Conservation (phyloP, 805 yeast genomes). For the Hanseniaspora lindneri region DNA sequence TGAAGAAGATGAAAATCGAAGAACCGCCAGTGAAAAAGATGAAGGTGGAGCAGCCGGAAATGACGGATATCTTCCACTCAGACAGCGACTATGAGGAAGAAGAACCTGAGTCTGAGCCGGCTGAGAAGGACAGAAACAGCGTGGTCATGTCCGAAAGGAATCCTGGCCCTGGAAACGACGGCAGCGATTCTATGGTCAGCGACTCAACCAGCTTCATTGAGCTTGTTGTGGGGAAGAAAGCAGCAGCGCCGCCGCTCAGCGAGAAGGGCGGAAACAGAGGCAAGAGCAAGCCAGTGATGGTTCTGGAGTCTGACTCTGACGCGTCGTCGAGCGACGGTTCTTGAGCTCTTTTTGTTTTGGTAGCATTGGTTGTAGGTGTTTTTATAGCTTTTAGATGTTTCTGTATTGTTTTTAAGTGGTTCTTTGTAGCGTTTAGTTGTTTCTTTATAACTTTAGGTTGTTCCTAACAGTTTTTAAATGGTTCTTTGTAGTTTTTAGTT, state of each 20-base stretch:
- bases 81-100: constrained; percentile 5
- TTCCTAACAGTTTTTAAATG: too few species aligned
- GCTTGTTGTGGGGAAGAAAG: constrained; percentile 1
- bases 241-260: too few species aligned
- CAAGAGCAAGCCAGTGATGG: constrained; percentile 1
- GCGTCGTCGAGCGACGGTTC: too few species aligned
- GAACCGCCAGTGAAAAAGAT: neutral
- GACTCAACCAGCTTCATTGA: constrained; percentile 14
- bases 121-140: neutral
- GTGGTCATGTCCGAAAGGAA: neutral
- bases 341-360: neutral
- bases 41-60: neutral
- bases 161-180: neutral
- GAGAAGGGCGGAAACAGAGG: neutral
- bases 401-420: too few species aligned
- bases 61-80: constrained; percentile 12
- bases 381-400: neutral
- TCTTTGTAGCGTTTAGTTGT: too few species aligned
- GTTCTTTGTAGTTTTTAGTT: too few species aligned
- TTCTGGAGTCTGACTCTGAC: constrained; percentile 13
- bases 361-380: neutral
- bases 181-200: neutral
- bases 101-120: neutral
- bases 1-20: too few species aligned
- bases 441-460: too few species aligned